Evolutionary conservation across 441 rosid species (phyloP), one percentile per base, ranked within the genome.

Genomic region (Pelargonium exstipulatum): DNA sequence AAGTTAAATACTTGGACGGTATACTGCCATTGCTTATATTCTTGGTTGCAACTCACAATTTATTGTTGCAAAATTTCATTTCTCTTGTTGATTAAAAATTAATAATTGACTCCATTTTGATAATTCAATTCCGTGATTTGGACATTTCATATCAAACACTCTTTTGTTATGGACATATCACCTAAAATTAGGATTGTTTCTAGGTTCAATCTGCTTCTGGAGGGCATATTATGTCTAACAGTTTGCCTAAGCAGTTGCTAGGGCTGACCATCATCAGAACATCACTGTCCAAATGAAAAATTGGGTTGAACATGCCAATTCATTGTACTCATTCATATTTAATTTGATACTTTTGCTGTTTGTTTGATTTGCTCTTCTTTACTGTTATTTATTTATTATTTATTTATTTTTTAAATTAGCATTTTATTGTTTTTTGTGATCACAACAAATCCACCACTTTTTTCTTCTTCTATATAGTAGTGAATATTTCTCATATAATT

Each of bases 401-500:
- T n/a, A n/a, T 24, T 24, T 0, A 0, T 24, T 24, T 24, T 24
- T 24, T 8, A 55, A 6, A 1, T 49, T 13, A 13, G 17, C 13
- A 26, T 20, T 62, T 35, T 45, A 40, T 42, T 46, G 73, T 18
- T 26, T 51, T 45, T 62, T 62, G 12, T 48, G n/a, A 45, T 70
- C 12, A 43, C 13, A 55, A 55, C 13, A 55, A 55, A 17, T 22
- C 10, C 24, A 24, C 53, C 14, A 35, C 45, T 72, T 10, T 17
- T 2, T 2, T 32, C 5, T 24, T 24, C 26, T 62, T 48, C 24
- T 61, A 51, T 58, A 48, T 46, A 57, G 8, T 64, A 16, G 17
- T 73, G 60, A 82, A 74, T 60, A 65, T 68, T 42, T 68, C 5
- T 79, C 35, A 49, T 51, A 64, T 80, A 57, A 79, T 35, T 66